These are phyloP conservation scores for Agrocybe praecox DNA, from an alignment of 768 basidiomycete genomes.

Conservation along the genomic window DNA sequence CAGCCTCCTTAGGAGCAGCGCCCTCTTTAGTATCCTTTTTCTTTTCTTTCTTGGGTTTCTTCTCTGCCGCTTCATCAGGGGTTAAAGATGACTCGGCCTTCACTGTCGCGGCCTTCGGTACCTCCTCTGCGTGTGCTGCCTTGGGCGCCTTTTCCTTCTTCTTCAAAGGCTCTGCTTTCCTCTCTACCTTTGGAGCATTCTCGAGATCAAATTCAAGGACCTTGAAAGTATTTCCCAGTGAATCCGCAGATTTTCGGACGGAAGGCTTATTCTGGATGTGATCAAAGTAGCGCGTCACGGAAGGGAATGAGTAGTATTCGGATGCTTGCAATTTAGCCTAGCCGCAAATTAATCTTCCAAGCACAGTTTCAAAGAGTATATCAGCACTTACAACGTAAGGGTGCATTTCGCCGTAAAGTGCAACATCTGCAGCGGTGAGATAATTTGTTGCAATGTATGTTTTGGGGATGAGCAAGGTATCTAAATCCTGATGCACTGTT, in stretches of 20 bases:
- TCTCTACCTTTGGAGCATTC: constrained; percentile 71
- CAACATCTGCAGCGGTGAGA: constrained; percentile 88
- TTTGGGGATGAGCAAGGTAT: constrained; percentile 68
- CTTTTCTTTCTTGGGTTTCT: constrained; percentile 50
- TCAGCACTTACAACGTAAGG: constrained; percentile 67
- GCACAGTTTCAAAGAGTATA: neutral
- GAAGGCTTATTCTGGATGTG: constrained; percentile 80
- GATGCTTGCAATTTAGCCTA: constrained; percentile 71
- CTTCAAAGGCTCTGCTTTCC: constrained; percentile 72
- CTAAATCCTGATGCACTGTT: constrained; percentile 56
- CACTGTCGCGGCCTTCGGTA: constrained; percentile 24
- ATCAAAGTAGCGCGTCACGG: constrained; percentile 92
- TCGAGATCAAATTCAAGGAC: constrained; percentile 72
- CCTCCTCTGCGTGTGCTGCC: constrained; percentile 23
- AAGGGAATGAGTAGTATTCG: constrained; percentile 80
- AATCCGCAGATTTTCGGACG: constrained; percentile 59
- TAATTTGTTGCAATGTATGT: constrained; percentile 88
- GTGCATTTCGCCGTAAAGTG: constrained; percentile 88
- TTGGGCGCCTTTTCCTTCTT: constrained; percentile 71
- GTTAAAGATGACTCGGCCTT: constrained; percentile 19
- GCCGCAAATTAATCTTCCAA: neutral
- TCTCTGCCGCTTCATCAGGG: constrained; percentile 13
- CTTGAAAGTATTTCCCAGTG: constrained; percentile 52
- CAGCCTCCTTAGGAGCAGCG: constrained; percentile 38
- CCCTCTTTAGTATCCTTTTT: constrained; percentile 66